phyloP scores from a whole-genome alignment of 108 stramenopile genomes.

The Stephanodiscus triporus region DNA sequence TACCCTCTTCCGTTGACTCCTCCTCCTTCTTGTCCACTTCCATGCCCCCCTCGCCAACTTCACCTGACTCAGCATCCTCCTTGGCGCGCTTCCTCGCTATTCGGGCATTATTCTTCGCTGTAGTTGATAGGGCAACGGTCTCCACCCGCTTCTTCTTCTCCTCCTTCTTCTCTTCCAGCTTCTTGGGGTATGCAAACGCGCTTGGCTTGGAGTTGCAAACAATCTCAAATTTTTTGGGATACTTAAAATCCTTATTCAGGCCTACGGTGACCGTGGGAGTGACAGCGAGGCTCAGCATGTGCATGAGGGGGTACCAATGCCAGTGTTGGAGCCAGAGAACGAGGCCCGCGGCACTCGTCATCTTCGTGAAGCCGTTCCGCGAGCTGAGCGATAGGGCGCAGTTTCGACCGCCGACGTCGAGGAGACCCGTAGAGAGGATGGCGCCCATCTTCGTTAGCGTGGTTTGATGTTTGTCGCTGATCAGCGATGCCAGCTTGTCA shows the following conservation, averaged over 20 bases:
- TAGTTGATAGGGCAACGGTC: slow-evolving; percentile 96
- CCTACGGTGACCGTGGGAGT: slow-evolving; percentile 97
- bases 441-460: slow-evolving; percentile 99
- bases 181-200: slow-evolving; percentile 96
- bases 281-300: slow-evolving; percentile 94
- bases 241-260: slow-evolving; percentile 94
- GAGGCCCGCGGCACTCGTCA: slow-evolving; percentile 93
- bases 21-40: slow-evolving; percentile 78
- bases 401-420: slow-evolving; percentile 99
- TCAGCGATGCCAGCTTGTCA: slow-evolving; percentile 74
- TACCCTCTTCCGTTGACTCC: slow-evolving; percentile 48
- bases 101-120: slow-evolving; percentile 95
- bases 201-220: slow-evolving; percentile 92
- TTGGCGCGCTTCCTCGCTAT: slow-evolving; percentile 91
- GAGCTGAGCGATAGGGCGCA: slow-evolving; percentile 87
- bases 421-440: slow-evolving; percentile 94
- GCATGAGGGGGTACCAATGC: slow-evolving; percentile 99
- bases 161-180: slow-evolving; percentile 97
- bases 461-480: slow-evolving; percentile 90
- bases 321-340: slow-evolving; percentile 98
- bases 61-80: slow-evolving; percentile 66
- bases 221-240: slow-evolving; percentile 92
- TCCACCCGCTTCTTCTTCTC: slow-evolving; percentile 97
- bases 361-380: slow-evolving; percentile 94
- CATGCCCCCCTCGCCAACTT: slow-evolving; percentile 57